phyloP scores from a whole-genome alignment of 768 basidiomycete genomes.

The Cyclocybe aegerita region DNA sequence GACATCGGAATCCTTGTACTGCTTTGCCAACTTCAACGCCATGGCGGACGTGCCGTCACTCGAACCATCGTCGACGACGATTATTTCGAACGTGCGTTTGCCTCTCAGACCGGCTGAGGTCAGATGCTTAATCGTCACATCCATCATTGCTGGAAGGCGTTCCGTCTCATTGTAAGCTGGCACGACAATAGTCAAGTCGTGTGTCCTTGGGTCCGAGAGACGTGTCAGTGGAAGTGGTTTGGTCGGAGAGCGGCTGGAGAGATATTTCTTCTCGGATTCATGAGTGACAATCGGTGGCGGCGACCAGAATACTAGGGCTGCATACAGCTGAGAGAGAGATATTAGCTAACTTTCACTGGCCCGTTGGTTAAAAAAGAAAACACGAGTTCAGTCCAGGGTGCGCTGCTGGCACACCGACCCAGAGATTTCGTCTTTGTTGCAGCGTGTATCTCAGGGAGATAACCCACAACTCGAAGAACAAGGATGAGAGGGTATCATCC shows the following conservation, averaged over 20 bases:
- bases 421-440: slow-evolving; percentile 59
- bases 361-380: slow-evolving; percentile 1
- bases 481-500: slow-evolving; percentile 84
- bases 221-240: slow-evolving; percentile 56
- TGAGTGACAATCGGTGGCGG: slow-evolving; percentile 63
- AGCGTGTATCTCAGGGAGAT: slow-evolving; percentile 46
- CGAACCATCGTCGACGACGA: slow-evolving; percentile 92
- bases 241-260: slow-evolving; percentile 50
- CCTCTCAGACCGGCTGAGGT: slow-evolving; percentile 29
- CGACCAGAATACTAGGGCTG: slow-evolving; percentile 71
- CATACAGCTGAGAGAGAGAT: slow-evolving; percentile 53
- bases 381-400: slow-evolving; percentile 33
- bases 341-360: slow-evolving; percentile 6
- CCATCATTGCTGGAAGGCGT: slow-evolving; percentile 85
- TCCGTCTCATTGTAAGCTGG: slow-evolving; percentile 90
- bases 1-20: slow-evolving; percentile 60
- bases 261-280: slow-evolving; percentile 70
- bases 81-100: slow-evolving; percentile 69
- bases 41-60: slow-evolving; percentile 67
- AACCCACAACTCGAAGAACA: slow-evolving; percentile 87
- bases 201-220: slow-evolving; percentile 52
- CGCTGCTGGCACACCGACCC: slow-evolving; percentile 43
- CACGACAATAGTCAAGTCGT: slow-evolving; percentile 80
- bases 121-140: slow-evolving; percentile 69
- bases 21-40: slow-evolving; percentile 63